A percentile compares a stretch with the other conserved stretches of the same genome.
phyloP scores from a whole-genome alignment of 1,139 yeast genomes.

The Diutina ranongensis region DNA sequence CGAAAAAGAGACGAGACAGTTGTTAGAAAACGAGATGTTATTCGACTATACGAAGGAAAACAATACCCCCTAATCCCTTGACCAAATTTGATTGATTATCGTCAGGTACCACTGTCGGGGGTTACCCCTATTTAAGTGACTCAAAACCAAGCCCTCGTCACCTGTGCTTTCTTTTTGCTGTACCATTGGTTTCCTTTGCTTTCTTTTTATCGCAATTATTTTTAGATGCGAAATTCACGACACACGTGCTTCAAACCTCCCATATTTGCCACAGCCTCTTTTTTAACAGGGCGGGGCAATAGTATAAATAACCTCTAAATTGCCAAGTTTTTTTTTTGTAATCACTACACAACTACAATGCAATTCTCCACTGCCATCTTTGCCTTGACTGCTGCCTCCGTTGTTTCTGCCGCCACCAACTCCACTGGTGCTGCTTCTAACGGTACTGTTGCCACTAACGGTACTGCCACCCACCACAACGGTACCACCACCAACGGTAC shows the following conservation, averaged over 20 bases:
- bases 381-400: slow-evolving; percentile 5
- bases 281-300: not conserved
- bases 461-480: not conserved
- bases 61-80: not conserved
- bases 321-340: not conserved
- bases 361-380: slow-evolving; percentile 5
- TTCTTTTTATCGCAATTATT: not conserved
- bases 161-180: too few species aligned
- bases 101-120: too few species aligned
- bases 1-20: too few species aligned
- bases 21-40: too few species aligned
- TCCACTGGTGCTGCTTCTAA: not conserved
- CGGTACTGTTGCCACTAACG: not conserved
- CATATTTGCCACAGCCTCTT: not conserved
- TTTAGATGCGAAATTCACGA: not conserved
- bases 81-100: not conserved
- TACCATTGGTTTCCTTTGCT: not conserved
- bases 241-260: not conserved
- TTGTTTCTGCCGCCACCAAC: not conserved
- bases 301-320: not conserved
- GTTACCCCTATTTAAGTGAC: too few species aligned
- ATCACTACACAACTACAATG: not conserved
- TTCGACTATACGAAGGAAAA: too few species aligned
- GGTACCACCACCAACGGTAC: slow-evolving; percentile 4
- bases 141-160: too few species aligned